Evolutionary conservation across 2,329 filamentous ascomycete genomes (phyloP), one percentile per base, ranked within the genome.

Genomic region (Coleophoma eucalyptorum): DNA sequence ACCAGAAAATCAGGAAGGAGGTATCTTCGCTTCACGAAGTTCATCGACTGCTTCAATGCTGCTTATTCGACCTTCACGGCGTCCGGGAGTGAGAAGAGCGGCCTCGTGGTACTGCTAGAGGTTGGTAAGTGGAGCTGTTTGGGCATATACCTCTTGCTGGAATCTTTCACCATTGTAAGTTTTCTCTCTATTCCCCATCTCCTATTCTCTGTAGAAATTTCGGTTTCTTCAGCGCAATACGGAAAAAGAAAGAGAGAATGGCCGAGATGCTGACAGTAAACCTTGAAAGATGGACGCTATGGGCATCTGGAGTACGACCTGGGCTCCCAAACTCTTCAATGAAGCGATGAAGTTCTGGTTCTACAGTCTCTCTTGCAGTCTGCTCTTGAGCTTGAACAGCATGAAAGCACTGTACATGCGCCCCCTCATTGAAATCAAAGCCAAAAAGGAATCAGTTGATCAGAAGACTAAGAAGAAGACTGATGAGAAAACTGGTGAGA

Each of bases 331-430:
- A 21, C 59, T 87, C 4, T 72, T 80, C 43, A 54, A 77, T 19
- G 83, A 90, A 67, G 80, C 79, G 0, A 81, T 87, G 67, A 77
- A 81, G 48, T 84, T 87, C 66, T 91, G 87, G 87, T 79, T 89
- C 55, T 79, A 83, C 37, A 77, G 78, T 0, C 69, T 90, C 19
- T 69, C 69, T 11, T 76, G 78, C 51, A 80, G 77, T 1, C 67
- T 80, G 0, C 40, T 77, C 3, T 60, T 72, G 20, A 69, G 72
- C 2, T 31, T 73, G 32, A 56, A 80, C 53, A 67, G 72, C 53
- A 62, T 80, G 12, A 71, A 11, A 65, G 69, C 4, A 50, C 53
- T n/a, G 45, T 56, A 37, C 21, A 42, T 21, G 21, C 12, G n/a
- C 6, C 10, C 11, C 12, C 20, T n/a, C 20, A n/a, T 42, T 16